Conservation (phyloP, 495 filamentous ascomycete genomes). For the Hapsidospora chrysogenum region DNA sequence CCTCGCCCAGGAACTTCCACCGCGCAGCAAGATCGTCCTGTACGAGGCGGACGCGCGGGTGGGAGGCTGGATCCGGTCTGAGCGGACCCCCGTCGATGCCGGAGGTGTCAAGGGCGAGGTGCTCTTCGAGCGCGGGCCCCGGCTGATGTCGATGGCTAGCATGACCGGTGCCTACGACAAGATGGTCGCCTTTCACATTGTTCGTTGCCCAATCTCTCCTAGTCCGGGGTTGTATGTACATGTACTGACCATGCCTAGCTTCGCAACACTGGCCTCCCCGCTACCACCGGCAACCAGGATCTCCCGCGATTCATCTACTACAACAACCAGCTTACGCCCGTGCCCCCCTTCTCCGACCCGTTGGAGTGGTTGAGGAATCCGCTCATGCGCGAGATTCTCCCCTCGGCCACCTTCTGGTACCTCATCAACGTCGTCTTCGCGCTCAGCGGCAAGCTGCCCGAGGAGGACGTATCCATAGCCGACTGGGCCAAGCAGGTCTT, state of each 20-base stretch:
- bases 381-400: constrained; percentile 32
- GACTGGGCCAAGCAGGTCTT: constrained; percentile 45
- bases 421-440: constrained; percentile 6
- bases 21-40: constrained; percentile 43
- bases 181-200: constrained; percentile 25
- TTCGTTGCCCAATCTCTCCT: constrained; percentile 9
- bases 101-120: constrained; percentile 34
- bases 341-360: constrained; percentile 36
- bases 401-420: constrained; percentile 21
- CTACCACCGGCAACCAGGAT: background rate
- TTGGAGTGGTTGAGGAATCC: constrained; percentile 34
- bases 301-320: constrained; percentile 69
- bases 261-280: constrained; percentile 35
- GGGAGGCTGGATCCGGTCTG: constrained; percentile 76
- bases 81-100: constrained; percentile 35
- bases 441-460: background rate
- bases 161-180: constrained; percentile 16
- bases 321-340: constrained; percentile 64
- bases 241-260: no score
- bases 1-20: constrained; percentile 39
- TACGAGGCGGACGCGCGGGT: constrained; percentile 54
- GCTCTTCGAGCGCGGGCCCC: constrained; percentile 71
- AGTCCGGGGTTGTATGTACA: no score
- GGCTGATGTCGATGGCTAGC: constrained; percentile 41
- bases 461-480: constrained; percentile 54